Evolutionary conservation across 805 yeast genomes (phyloP).

Genomic region (Candida silvicultrix): DNA sequence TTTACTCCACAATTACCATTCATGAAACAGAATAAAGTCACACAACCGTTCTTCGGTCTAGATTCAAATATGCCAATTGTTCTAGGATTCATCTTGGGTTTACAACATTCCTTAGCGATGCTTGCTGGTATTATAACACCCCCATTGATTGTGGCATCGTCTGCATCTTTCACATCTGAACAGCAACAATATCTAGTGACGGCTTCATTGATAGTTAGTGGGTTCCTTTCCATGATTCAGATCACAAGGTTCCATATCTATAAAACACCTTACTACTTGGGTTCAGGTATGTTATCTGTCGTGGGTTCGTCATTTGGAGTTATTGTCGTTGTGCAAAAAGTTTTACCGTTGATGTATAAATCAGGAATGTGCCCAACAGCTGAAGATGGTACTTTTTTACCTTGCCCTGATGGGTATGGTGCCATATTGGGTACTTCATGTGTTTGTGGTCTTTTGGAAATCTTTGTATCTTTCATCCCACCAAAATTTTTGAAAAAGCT

Average conservation of each 20-base stretch:
- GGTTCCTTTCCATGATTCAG: slow-evolving; percentile 65
- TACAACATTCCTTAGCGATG: slow-evolving; percentile 88
- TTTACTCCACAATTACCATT: slow-evolving; percentile 82
- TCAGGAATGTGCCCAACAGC: slow-evolving; percentile 61
- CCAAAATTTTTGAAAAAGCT: slow-evolving; percentile 61
- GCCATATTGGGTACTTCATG: slow-evolving; percentile 72
- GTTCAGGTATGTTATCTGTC: slow-evolving; percentile 84
- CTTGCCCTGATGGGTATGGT: slow-evolving; percentile 92
- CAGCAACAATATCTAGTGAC: slow-evolving; percentile 62
- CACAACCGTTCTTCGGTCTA: slow-evolving; percentile 79
- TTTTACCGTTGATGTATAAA: slow-evolving; percentile 74
- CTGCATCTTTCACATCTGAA: slow-evolving; percentile 52
- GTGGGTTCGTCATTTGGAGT: slow-evolving; percentile 91
- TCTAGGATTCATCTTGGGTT: slow-evolving; percentile 70
- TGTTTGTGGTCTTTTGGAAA: slow-evolving; percentile 68
- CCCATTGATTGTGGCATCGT: slow-evolving; percentile 61
- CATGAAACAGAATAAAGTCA: slow-evolving; percentile 32
- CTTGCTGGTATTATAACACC: slow-evolving; percentile 88
- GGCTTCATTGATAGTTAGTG: slow-evolving; percentile 65
- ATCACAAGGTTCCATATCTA: slow-evolving; percentile 77
- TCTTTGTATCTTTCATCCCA: slow-evolving; percentile 71
- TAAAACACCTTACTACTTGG: slow-evolving; percentile 72
- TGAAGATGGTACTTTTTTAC: slow-evolving; percentile 56
- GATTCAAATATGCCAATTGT: slow-evolving; percentile 75
- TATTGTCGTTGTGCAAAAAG: slow-evolving; percentile 69